Base-by-base conservation (phyloP, 169 alveolate genomes). In the Ichthyophthirius multifiliis region DNA sequence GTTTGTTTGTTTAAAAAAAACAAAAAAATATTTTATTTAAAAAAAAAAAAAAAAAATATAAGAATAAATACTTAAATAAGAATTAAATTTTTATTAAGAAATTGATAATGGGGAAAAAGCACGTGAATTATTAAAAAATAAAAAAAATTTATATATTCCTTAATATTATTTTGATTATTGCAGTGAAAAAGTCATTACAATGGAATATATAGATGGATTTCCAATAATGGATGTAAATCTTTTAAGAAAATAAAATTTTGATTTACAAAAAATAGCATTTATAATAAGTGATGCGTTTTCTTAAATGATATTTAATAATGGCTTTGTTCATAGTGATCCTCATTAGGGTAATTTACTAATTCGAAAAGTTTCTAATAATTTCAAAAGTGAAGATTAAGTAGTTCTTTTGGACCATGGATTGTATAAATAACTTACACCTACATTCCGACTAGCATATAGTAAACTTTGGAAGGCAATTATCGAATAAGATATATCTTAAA, bases 371-470 rank as follows among this genome's bases (percentile, higher is more conserved):
- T 39, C 71, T 55, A 55, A 55, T 27, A 55, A 27, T 39, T 16
- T 10, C 18, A 55, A 55, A 44, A 46, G 18, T 5, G 5, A 71
- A 76, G 32, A 76, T 65, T 13, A 75, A 77, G 71, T 89, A 12
- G 89, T 85, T 4, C 34, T 89, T 12, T 63, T 89, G 20, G 94
- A 89, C 83, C 94, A 89, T 80, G 94, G 94, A 1, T 62, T 89
- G 5, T 89, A 89, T 47, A 83, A 83, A n/a, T 65, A 44, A 10
- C 34, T 89, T 3, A 32, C 78, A 1, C 74, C 74, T 10, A 74
- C 74, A 16, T 80, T 87, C 4, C 55, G 86, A 65, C 79, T 82
- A 9, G 73, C 86, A 35, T 89, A 89, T 43, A 55, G 90, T 7
- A 39, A 46, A 20, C 41, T 89, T 20, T 89, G 94, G 94, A 74